A percentile compares a stretch with the other conserved stretches of the same genome.
Conservation (phyloP, 2,329 filamentous ascomycete genomes). For the Onygenales sp. region DNA sequence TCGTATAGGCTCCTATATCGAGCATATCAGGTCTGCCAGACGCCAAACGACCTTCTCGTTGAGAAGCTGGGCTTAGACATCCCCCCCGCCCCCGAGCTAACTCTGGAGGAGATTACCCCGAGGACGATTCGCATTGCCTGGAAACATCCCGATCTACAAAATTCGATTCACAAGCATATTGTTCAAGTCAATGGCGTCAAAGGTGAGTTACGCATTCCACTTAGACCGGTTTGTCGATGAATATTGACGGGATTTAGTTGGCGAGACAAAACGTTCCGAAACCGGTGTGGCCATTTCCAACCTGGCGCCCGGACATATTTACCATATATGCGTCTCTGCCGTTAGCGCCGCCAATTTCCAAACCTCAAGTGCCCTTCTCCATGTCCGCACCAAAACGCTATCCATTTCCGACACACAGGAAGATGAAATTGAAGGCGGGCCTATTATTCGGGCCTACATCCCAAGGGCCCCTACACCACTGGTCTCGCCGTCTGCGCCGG, state of each 20-base stretch:
- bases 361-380: slow-evolving; percentile 74
- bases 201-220: slow-evolving; percentile 42
- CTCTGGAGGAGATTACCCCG: slow-evolving; percentile 76
- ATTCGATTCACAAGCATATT: slow-evolving; percentile 72
- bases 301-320: slow-evolving; percentile 76
- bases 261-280: slow-evolving; percentile 71
- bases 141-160: slow-evolving; percentile 61
- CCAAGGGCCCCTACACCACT: slow-evolving; percentile 44
- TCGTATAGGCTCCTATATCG: slow-evolving; percentile 65
- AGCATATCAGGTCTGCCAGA: slow-evolving; percentile 79
- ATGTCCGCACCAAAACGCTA: slow-evolving; percentile 63
- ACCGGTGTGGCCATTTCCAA: slow-evolving; percentile 87
- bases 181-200: slow-evolving; percentile 91
- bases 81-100: slow-evolving; percentile 78
- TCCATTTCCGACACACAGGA: slow-evolving; percentile 26
- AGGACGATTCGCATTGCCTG: slow-evolving; percentile 86
- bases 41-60: slow-evolving; percentile 83
- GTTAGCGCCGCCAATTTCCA: slow-evolving; percentile 89
- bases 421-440: slow-evolving; percentile 24
- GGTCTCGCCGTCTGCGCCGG: slow-evolving; percentile 50
- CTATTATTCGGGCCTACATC: slow-evolving; percentile 44
- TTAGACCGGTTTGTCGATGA: slow-evolving; percentile 4
- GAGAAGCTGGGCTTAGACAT: slow-evolving; percentile 89
- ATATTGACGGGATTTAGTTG: slow-evolving; percentile 46
- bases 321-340: slow-evolving; percentile 87